These are phyloP conservation scores for Persicaria maculosa DNA, from an alignment of 148 eudicot genomes.

Conservation along the genomic window DNA sequence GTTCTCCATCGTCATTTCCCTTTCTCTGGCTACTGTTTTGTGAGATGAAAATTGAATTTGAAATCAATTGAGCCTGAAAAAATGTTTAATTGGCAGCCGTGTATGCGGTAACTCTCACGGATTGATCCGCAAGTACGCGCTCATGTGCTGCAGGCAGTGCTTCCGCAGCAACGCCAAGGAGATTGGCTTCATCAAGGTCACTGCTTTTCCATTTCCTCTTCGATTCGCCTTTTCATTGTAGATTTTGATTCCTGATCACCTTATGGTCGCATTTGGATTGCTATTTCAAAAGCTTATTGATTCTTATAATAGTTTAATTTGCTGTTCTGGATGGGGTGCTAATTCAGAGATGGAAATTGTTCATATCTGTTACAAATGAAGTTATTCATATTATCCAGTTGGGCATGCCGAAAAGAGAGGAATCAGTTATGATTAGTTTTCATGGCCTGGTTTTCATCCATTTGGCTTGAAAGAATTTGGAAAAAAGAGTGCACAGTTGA, in stretches of 20 bases:
- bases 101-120: slow-evolving; percentile 50
- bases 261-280: too few species aligned
- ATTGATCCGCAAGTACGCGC: slow-evolving; percentile 42
- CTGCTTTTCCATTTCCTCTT: not conserved
- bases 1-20: not conserved
- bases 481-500: not conserved
- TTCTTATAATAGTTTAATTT: too few species aligned
- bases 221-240: not conserved
- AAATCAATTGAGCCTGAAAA: not conserved
- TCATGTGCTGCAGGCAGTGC: slow-evolving; percentile 53
- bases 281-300: too few species aligned
- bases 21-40: not conserved
- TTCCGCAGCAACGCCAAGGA: slow-evolving; percentile 57
- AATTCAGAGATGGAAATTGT: not conserved
- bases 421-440: too few species aligned
- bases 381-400: not conserved
- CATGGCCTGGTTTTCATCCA: not conserved
- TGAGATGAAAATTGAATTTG: not conserved
- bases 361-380: too few species aligned
- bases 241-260: not conserved
- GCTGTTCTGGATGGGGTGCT: not conserved
- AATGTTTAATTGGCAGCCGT: slow-evolving; percentile 24
- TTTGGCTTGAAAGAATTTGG: not conserved
- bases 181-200: slow-evolving; percentile 52
- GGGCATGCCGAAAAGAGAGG: not conserved